phyloP scores from a whole-genome alignment of 2,329 filamentous ascomycete genomes.

The Catunica adiposa region DNA sequence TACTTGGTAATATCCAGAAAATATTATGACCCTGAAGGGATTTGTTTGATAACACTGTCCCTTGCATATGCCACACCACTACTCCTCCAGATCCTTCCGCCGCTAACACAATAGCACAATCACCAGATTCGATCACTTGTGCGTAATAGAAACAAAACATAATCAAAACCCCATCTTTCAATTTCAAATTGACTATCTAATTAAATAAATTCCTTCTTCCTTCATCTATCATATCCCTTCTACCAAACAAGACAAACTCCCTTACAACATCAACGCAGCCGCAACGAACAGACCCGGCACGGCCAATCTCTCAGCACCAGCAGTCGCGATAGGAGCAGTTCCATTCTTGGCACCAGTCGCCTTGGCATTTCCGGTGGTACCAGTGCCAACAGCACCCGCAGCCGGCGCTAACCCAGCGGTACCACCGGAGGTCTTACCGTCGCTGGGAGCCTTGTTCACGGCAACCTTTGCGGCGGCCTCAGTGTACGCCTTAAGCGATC shows the following conservation, averaged over 20 bases:
- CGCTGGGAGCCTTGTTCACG: slow-evolving; percentile 17
- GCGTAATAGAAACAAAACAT: too few relatives aligned
- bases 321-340: slow-evolving; percentile 9
- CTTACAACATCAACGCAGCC: slow-evolving; percentile 10
- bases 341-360: slow-evolving; percentile 7
- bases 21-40: too few relatives aligned
- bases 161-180: neutral
- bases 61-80: too few relatives aligned
- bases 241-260: neutral
- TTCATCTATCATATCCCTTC: neutral
- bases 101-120: too few relatives aligned
- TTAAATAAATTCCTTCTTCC: neutral
- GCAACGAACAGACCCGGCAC: slow-evolving; percentile 10
- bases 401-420: slow-evolving; percentile 8
- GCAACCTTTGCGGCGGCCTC: slow-evolving; percentile 23
- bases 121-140: too few relatives aligned
- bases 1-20: too few relatives aligned
- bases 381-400: slow-evolving; percentile 1
- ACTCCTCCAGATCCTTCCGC: too few relatives aligned
- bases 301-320: slow-evolving; percentile 8
- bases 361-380: neutral
- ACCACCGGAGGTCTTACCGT: slow-evolving; percentile 10
- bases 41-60: too few relatives aligned
- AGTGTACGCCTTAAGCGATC: slow-evolving; percentile 36
- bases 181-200: neutral